Evolutionary conservation across 352 stramenopile genomes (phyloP), one percentile per base, ranked within the genome.

Genomic region (Pythium sukuiense): DNA sequence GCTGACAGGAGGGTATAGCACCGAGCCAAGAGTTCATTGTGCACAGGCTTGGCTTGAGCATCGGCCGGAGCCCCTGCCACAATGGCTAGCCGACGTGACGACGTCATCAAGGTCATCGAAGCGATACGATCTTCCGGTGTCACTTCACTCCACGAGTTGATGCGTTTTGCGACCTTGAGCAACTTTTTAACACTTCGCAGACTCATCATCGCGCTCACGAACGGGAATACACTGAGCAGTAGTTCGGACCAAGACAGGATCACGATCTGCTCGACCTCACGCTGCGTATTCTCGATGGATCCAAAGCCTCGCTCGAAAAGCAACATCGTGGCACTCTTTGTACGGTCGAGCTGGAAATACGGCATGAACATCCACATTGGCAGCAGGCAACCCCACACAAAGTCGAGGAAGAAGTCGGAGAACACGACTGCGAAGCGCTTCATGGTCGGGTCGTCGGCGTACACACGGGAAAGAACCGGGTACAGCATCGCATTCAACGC

Each of bases 321-420:
- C 1, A 69, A 16, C 2, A 16, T n/a, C 6, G 12, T 12, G 3
- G 24, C 20, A 1, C 11, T 14, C 18, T 24, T 20, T 9, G 37
- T 18, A 4, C 52, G 52, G 24, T 67, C 50, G 6, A 67, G 35
- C 12, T 32, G 6, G 8, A 56, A 18, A 33, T 63, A 69, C 26
- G 53, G 53, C 30, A 55, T 18, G 9, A 59, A 55, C 54, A 69
- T 63, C 54, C 55, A 69, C 30, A 59, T 20, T 3, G 62, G 62
- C 54, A 69, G 53, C 32, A 69, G 24, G 16, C 29, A 61, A 16
- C 54, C 62, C 62, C 62, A 69, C 6, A 39, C 12, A 14, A 69
- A 52, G 13, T 69, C 55, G n/a, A 63, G 24, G 16, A 63, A 63
- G 33, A 69, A 69, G 24, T 69, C 62, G 55, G 29, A 20, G n/a